Percentiles rank a stretch among this genome's conserved stretches.
phyloP scores from a whole-genome alignment of 768 basidiomycete genomes.

The Botryobasidium botryosum region DNA sequence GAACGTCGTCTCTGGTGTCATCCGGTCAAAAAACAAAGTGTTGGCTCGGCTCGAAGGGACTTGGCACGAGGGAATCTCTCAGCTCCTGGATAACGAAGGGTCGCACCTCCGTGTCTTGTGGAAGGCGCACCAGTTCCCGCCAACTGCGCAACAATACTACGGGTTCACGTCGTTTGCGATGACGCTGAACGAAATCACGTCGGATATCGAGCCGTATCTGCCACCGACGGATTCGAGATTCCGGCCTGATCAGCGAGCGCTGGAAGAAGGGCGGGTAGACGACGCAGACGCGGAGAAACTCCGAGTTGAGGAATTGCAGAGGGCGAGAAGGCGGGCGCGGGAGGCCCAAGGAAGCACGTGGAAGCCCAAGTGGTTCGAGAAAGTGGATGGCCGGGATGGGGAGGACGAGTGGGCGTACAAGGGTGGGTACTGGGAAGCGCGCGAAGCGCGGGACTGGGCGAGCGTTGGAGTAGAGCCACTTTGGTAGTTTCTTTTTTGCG shows the following conservation, averaged over 20 bases:
- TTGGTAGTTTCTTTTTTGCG: slow-evolving; percentile 8
- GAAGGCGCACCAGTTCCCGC: slow-evolving; percentile 58
- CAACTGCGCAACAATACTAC: slow-evolving; percentile 53
- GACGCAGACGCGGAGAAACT: slow-evolving; percentile 55
- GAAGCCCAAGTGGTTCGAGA: slow-evolving; percentile 57
- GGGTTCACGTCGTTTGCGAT: slow-evolving; percentile 71
- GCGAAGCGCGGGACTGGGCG: slow-evolving; percentile 37
- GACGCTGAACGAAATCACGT: slow-evolving; percentile 64
- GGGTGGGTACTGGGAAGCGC: slow-evolving; percentile 77
- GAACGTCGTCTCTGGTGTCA: slow-evolving; percentile 49
- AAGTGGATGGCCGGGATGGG: slow-evolving; percentile 23
- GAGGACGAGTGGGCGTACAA: slow-evolving; percentile 53
- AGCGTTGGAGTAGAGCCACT: background rate
- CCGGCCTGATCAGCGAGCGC: slow-evolving; percentile 65
- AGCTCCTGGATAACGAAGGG: slow-evolving; percentile 35
- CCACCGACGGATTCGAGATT: slow-evolving; percentile 70
- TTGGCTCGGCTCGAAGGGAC: slow-evolving; percentile 63
- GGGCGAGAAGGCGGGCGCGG: slow-evolving; percentile 47
- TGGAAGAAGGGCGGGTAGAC: slow-evolving; percentile 62
- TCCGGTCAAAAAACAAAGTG: slow-evolving; percentile 38
- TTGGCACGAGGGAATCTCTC: slow-evolving; percentile 75
- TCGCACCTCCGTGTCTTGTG: slow-evolving; percentile 62
- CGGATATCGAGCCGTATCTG: slow-evolving; percentile 41
- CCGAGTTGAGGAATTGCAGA: slow-evolving; percentile 57
- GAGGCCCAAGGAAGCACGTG: slow-evolving; percentile 27